Evolutionary conservation across 352 stramenopile genomes (phyloP).

Genomic region (Globisporangium perplexum): DNA sequence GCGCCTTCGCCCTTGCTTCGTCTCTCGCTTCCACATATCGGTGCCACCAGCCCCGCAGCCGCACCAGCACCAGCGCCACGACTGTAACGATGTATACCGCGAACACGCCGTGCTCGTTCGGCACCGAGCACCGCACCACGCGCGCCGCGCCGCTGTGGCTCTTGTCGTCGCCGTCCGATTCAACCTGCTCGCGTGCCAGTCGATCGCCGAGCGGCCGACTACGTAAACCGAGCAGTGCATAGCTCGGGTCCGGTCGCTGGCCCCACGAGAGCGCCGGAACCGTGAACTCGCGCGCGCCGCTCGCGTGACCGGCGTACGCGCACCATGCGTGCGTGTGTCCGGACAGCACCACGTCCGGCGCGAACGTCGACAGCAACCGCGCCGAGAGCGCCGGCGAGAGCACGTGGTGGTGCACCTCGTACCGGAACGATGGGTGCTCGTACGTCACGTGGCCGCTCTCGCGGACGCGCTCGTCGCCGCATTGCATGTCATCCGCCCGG

Average conservation of each 20-base stretch:
- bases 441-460: slow-evolving; percentile 77
- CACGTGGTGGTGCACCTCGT: slow-evolving; percentile 62
- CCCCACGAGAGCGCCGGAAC: slow-evolving; percentile 75
- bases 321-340: slow-evolving; percentile 77
- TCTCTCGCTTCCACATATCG: neutral
- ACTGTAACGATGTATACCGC: slow-evolving; percentile 21
- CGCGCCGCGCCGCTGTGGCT: neutral
- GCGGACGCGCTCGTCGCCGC: slow-evolving; percentile 32
- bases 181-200: neutral
- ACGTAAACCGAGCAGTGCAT: slow-evolving; percentile 39
- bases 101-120: slow-evolving; percentile 32
- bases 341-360: slow-evolving; percentile 53
- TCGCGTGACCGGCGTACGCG: slow-evolving; percentile 25
- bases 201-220: neutral
- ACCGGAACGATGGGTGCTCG: slow-evolving; percentile 59
- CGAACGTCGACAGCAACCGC: slow-evolving; percentile 42
- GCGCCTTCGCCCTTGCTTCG: slow-evolving; percentile 5
- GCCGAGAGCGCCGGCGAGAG: slow-evolving; percentile 47
- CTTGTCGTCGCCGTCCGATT: neutral
- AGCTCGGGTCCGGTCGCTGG: slow-evolving; percentile 73
- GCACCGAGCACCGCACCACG: slow-evolving; percentile 27
- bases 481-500: slow-evolving; percentile 49
- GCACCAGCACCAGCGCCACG: slow-evolving; percentile 12
- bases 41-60: slow-evolving; percentile 3
- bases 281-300: slow-evolving; percentile 44